Percentiles rank a stretch among this genome's conserved stretches.
phyloP scores from a whole-genome alignment of 1,139 yeast species.

The Suhomyces maxii region DNA sequence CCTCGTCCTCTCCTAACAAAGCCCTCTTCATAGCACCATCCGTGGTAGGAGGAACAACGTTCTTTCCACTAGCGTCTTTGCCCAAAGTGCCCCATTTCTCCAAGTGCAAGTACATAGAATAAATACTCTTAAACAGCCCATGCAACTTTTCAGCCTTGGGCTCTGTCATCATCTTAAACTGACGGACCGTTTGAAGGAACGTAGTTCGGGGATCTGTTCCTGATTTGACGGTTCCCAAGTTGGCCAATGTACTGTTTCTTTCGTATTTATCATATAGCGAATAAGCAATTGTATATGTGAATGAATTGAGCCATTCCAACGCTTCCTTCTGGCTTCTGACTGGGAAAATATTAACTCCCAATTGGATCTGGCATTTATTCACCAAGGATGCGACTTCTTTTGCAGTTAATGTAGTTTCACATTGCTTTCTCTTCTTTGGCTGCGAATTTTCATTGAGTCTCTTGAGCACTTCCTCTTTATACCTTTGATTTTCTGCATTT shows the following conservation, averaged over 20 bases:
- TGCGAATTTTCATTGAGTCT: constrained; percentile 15
- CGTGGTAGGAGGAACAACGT: constrained; percentile 38
- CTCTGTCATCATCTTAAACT: constrained; percentile 58
- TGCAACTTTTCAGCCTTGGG: constrained; percentile 36
- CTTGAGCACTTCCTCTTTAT: constrained; percentile 39
- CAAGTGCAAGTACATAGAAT: constrained; percentile 34
- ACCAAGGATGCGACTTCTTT: constrained; percentile 37
- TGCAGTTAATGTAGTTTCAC: constrained; percentile 26
- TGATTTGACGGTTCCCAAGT: constrained; percentile 54
- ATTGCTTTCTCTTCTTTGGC: constrained; percentile 3
- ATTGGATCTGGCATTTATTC: constrained; percentile 29
- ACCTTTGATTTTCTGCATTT: constrained; percentile 46
- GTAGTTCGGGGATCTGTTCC: constrained; percentile 51
- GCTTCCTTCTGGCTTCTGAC: constrained; percentile 50
- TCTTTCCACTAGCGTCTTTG: constrained; percentile 34
- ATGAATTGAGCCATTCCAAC: constrained; percentile 53
- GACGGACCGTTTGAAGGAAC: constrained; percentile 49
- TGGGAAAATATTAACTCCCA: constrained; percentile 48
- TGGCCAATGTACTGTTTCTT: constrained; percentile 54
- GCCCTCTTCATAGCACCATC: constrained; percentile 48
- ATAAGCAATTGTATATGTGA: constrained; percentile 55
- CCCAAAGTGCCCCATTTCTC: constrained; percentile 29
- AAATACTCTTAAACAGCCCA: constrained; percentile 39
- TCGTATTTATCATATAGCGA: constrained; percentile 56
- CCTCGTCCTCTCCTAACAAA: constrained; percentile 53